phyloP scores from a whole-genome alignment of 225 moss, liverwort and hornwort genomes.

The Sphagnum contortum region DNA sequence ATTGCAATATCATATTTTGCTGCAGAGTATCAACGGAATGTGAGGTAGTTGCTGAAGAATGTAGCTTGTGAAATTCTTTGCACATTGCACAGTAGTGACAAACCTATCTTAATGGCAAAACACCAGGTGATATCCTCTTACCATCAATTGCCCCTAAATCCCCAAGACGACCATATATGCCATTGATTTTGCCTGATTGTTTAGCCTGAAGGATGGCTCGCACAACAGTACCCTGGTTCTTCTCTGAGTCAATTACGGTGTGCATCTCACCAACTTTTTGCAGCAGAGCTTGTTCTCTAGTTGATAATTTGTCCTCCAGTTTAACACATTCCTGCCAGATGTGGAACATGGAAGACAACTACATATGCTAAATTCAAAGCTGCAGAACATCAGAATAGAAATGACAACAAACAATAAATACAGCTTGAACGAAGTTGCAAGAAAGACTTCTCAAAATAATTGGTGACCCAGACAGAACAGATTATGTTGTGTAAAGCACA shows the following conservation, averaged over 20 bases:
- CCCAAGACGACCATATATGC: slow-evolving; percentile 90
- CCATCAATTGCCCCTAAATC: slow-evolving; percentile 97
- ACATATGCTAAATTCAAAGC: too few relatives aligned
- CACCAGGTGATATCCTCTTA: slow-evolving; percentile 7
- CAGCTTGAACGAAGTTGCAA: too few relatives aligned
- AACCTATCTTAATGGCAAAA: not conserved
- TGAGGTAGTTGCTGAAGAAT: not conserved
- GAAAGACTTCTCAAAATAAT: too few relatives aligned
- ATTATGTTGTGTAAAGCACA: too few relatives aligned
- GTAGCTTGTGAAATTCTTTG: too few relatives aligned
- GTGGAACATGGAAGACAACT: too few relatives aligned
- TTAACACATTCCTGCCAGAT: slow-evolving; percentile 50
- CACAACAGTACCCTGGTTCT: slow-evolving; percentile 67
- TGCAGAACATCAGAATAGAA: too few relatives aligned
- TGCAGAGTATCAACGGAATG: slow-evolving; percentile 20
- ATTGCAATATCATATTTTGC: slow-evolving; percentile 94
- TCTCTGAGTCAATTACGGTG: slow-evolving; percentile 62
- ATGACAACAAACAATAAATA: too few relatives aligned
- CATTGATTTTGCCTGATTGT: slow-evolving; percentile 62
- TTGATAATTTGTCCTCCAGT: slow-evolving; percentile 57
- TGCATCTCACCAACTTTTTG: slow-evolving; percentile 82
- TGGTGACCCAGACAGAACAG: too few relatives aligned
- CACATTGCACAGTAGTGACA: too few relatives aligned
- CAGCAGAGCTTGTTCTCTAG: slow-evolving; percentile 67
- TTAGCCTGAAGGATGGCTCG: slow-evolving; percentile 86